Conservation (phyloP, 2,329 filamentous ascomycete genomes). For the Diaporthe citrichinensis region DNA sequence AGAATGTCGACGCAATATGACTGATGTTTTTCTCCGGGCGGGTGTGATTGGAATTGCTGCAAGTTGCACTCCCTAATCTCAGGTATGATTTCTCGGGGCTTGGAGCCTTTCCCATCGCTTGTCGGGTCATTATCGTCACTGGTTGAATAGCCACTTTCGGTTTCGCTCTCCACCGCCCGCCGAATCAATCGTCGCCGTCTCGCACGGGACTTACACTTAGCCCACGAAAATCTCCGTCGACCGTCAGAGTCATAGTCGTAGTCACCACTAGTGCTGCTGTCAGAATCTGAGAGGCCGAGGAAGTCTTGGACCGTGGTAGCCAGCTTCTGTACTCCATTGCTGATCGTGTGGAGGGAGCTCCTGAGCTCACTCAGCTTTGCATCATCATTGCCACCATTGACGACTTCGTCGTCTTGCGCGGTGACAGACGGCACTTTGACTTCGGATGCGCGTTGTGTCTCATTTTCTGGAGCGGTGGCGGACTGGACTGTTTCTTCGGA, state of each 20-base stretch:
- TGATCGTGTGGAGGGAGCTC: not conserved
- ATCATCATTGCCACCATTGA: too few species aligned
- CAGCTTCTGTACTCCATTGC: not conserved
- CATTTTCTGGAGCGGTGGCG: too few species aligned
- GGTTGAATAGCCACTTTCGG: too few species aligned
- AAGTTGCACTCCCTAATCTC: not conserved
- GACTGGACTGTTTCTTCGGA: too few species aligned
- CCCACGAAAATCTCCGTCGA: not conserved
- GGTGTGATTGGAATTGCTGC: not conserved
- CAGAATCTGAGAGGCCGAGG: not conserved
- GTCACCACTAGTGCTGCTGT: not conserved
- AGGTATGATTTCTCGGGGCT: not conserved
- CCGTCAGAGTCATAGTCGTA: not conserved
- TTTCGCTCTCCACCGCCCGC: fast-evolving
- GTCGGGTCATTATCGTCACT: too few species aligned
- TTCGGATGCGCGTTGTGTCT: too few species aligned
- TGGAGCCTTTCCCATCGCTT: too few species aligned
- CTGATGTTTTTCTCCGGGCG: not conserved
- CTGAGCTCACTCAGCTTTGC: not conserved
- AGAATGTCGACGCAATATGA: not conserved
- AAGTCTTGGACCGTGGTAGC: not conserved
- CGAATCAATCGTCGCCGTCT: not conserved
- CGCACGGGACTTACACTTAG: not conserved
- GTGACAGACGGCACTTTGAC: too few species aligned
- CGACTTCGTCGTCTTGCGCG: fast-evolving